Conservation (phyloP, 768 basidiomycete genomes). For the Boletus fagicola region DNA sequence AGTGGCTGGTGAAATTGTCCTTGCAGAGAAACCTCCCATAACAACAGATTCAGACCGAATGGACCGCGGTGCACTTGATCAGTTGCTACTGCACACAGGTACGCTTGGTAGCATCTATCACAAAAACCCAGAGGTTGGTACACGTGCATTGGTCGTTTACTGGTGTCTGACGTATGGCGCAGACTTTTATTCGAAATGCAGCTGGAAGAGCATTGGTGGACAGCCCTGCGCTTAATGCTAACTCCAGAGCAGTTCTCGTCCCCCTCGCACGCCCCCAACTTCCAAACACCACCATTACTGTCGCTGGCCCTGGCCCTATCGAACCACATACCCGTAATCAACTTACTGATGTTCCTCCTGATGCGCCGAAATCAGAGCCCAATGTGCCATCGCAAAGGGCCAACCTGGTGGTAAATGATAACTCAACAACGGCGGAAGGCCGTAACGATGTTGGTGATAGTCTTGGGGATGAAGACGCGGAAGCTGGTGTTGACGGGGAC, state of each 20-base stretch:
- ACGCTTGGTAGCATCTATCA: constrained; percentile 96
- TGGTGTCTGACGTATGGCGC: constrained; percentile 12
- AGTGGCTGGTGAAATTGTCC: constrained; percentile 84
- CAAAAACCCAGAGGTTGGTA: constrained; percentile 86
- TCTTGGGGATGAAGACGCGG: constrained; percentile 26
- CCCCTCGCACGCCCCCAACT: constrained; percentile 54
- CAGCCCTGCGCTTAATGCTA: constrained; percentile 84
- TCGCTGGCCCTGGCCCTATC: constrained; percentile 55
- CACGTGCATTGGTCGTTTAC: neutral
- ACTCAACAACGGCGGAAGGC: constrained; percentile 1
- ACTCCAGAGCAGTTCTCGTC: constrained; percentile 72
- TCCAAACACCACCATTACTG: constrained; percentile 42
- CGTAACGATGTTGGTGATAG: constrained; percentile 10
- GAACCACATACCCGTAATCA: constrained; percentile 30
- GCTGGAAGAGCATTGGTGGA: constrained; percentile 79
- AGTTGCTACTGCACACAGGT: constrained; percentile 89
- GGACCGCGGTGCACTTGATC: constrained; percentile 95
- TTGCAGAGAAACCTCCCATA: constrained; percentile 92
- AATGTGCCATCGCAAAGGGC: constrained; percentile 28
- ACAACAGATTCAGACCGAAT: constrained; percentile 98
- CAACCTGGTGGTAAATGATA: constrained; percentile 22
- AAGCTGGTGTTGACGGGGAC: constrained; percentile 30
- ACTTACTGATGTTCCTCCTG: constrained; percentile 24
- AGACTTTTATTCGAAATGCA: constrained; percentile 94
- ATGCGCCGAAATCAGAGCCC: constrained; percentile 33